phyloP scores from a whole-genome alignment of 495 filamentous ascomycete genomes.

The Jackrogersella minutella region DNA sequence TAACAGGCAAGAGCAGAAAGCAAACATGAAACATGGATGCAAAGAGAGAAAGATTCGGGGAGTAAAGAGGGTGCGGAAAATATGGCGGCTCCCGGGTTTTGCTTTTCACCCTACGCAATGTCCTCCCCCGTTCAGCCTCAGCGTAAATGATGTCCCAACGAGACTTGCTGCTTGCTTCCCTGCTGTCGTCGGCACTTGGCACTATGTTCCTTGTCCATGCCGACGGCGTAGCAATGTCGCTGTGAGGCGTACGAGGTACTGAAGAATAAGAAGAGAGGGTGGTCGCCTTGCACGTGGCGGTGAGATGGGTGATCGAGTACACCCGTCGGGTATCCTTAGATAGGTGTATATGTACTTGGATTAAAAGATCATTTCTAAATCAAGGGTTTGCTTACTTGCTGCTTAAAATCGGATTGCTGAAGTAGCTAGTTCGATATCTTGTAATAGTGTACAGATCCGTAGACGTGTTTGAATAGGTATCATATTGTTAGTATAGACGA shows the following conservation, averaged over 20 bases:
- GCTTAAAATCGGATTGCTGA: not conserved
- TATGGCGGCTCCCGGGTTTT: not conserved
- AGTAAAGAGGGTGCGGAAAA: too few relatives aligned
- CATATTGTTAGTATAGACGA: not conserved
- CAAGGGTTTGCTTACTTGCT: not conserved
- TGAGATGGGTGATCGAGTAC: not conserved
- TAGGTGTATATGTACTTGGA: not conserved
- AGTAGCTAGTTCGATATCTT: not conserved
- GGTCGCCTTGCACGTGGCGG: not conserved
- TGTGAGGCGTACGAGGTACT: constrained; percentile 1
- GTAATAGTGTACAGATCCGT: too few relatives aligned
- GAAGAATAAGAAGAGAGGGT: not conserved
- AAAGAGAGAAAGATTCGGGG: not conserved
- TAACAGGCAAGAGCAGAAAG: too few relatives aligned
- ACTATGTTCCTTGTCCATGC: not conserved
- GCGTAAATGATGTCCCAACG: not conserved
- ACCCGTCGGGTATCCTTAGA: not conserved
- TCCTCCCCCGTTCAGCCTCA: constrained; percentile 13
- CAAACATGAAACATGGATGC: too few relatives aligned
- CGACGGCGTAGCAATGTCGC: constrained; percentile 6
- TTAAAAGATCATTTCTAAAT: constrained; percentile 1
- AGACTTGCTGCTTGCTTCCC: not conserved
- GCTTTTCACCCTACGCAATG: not conserved
- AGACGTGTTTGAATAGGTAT: not conserved
- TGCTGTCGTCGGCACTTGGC: not conserved